Evolutionary conservation across 202 grass and related monocot species (phyloP), one percentile per base, ranked within the genome.

Genomic region (Alloteropsis angusta): DNA sequence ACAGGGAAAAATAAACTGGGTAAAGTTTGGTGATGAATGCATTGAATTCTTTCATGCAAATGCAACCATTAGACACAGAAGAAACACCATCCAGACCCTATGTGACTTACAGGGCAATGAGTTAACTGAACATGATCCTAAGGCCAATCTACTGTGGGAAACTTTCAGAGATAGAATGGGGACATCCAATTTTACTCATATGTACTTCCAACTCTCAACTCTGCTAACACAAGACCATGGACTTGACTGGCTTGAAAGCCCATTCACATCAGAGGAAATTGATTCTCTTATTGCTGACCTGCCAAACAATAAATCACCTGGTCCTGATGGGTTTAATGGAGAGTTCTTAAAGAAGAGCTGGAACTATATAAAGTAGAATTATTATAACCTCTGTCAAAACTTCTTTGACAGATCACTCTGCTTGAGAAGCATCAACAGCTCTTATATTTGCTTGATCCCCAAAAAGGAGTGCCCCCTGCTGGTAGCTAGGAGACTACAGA

Each of bases 311-410:
- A 21, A 55, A 14, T 55, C 18, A 1, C 19, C 52, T 3, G n/a
- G n/a, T n/a, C n/a, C n/a, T n/a, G n/a, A n/a, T n/a, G n/a, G n/a
- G n/a, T n/a, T n/a, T n/a, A n/a, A n/a, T 58, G 22, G 22, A 4
- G 22, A 28, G 1, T 58, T 58, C 4, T 1, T 28, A 4, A 58
- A 28, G 21, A 57, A 58, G 3, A 4, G 55, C 7, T 28, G 22
- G 2, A 0, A 1, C 0, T 4, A 13, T 0, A 7, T 58, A 9
- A 1, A 7, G 1, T 2, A 58, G 13, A 9, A 28, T 4, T 58
- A 28, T 4, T 58, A 58, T 58, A 9, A 26, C 12, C 3, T 58
- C 1, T 58, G 22, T 58, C 4, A 58, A 0, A 23, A 1, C 11
- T 57, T 57, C 8, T 1, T n/a, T n/a, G n/a, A n/a, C n/a, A n/a